Evolutionary conservation across 805 yeast species (phyloP), one percentile per base, ranked within the genome.

Genomic region (Pichia cephalocereana): DNA sequence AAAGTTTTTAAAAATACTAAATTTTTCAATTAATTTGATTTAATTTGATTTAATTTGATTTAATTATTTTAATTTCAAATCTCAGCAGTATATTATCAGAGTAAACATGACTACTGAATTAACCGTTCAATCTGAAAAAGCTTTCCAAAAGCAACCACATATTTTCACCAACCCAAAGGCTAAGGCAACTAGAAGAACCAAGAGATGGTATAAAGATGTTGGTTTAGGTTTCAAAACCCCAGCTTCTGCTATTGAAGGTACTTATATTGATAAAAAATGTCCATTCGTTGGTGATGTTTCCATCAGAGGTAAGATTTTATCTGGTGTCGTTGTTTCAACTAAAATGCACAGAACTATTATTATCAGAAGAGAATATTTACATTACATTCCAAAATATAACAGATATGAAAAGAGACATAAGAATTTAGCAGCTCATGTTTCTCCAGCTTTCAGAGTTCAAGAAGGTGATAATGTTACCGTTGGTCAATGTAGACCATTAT

Each of bases 121-220:
- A 81, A 91, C 96, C 76, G 99, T 93, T 81, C 99, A 93, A 85
- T 86, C 97, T 74, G 99, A 93, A 84, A 91, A 96, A 80, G 99
- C 99, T 89, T 93, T 85, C 96, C 99, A 93, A 84, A 93, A 93
- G 99, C 99, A 93, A 87, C 99, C 98, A 73, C 99, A 93, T 83
- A 91, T 93, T 83, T 93, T 93, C 96, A 90, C 89, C 80, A 93
- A 93, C 91, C 89, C 98, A 83, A 93, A 93, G 88, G 83, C 96
- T 69, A 90, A 88, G 90, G 96, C 95, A 74, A 82, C 80, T 88
- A 86, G 86, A 79, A 83, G 90, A 80, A 85, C 96, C 84, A 93
- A 93, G 93, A 93, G 99, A 88, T 93, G 99, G 99, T 90, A 82
- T 75, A 93, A 93, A 86, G 96, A 93, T 57, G 97, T 88, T 69